Evolutionary conservation across 441 rosid species (phyloP).

Genomic region (Gossypium davidsonii): DNA sequence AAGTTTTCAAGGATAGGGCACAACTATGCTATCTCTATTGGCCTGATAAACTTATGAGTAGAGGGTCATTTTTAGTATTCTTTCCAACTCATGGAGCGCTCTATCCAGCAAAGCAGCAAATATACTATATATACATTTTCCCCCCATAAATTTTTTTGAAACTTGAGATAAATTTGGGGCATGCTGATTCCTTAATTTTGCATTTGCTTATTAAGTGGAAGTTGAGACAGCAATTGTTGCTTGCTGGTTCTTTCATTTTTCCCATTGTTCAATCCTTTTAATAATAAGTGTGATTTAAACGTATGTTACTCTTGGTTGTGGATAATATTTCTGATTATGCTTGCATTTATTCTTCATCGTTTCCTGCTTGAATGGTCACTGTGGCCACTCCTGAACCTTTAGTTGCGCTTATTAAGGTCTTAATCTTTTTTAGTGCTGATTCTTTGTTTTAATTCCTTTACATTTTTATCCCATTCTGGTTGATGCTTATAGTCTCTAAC

Average conservation of each 20-base stretch:
- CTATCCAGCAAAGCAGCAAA: neutral
- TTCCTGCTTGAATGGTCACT: slow-evolving; percentile 1
- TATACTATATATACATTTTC: neutral
- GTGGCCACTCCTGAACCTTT: neutral
- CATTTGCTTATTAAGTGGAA: neutral
- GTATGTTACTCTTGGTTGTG: neutral
- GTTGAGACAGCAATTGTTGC: neutral
- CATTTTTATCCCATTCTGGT: neutral
- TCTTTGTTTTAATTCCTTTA: neutral
- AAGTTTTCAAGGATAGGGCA: neutral
- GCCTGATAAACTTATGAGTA: neutral
- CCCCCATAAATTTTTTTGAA: neutral
- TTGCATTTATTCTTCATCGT: neutral
- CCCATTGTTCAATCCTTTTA: neutral
- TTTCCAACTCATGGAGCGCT: neutral
- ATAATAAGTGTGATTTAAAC: neutral
- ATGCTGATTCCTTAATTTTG: neutral
- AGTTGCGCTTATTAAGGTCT: neutral
- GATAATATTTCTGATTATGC: neutral
- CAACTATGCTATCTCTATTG: neutral
- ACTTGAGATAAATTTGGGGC: neutral
- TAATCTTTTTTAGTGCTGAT: neutral
- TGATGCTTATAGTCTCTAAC: neutral
- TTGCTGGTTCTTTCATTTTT: neutral
- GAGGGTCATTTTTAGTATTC: neutral